Evolutionary conservation across 768 basidiomycete genomes (phyloP).

Genomic region (Agrocybe praecox): DNA sequence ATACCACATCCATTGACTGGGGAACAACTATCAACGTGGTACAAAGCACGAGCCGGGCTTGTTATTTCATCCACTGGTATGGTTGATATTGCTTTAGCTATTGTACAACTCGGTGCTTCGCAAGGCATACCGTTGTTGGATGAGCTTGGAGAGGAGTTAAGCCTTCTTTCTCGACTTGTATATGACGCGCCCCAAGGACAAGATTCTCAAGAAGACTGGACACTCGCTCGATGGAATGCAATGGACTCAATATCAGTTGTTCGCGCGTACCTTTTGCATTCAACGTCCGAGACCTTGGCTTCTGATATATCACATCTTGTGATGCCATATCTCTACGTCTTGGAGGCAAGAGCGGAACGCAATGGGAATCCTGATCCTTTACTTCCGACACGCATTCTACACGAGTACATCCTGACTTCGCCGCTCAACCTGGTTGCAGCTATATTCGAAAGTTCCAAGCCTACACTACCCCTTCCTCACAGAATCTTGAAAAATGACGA

Average conservation of each 20-base stretch:
- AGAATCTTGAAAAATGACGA: constrained; percentile 82
- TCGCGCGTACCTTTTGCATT: constrained; percentile 73
- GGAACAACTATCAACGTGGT: constrained; percentile 72
- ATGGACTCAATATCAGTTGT: constrained; percentile 71
- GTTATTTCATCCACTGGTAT: constrained; percentile 73
- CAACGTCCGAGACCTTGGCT: constrained; percentile 66
- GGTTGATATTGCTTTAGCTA: constrained; percentile 75
- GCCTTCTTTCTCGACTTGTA: constrained; percentile 81
- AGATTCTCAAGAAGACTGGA: constrained; percentile 65
- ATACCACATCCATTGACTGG: constrained; percentile 40
- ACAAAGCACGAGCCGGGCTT: constrained; percentile 60
- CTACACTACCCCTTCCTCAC: constrained; percentile 70
- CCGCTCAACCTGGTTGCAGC: constrained; percentile 70
- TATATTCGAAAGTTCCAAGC: constrained; percentile 91
- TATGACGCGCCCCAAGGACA: constrained; percentile 72
- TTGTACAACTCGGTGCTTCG: constrained; percentile 86
- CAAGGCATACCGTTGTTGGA: constrained; percentile 79
- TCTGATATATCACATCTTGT: constrained; percentile 76
- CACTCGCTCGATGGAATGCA: constrained; percentile 67
- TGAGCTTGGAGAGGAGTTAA: constrained; percentile 88
- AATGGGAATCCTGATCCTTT: constrained; percentile 67
- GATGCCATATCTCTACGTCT: constrained; percentile 90
- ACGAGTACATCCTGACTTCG: constrained; percentile 71
- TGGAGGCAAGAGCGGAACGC: constrained; percentile 88
- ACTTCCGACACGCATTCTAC: constrained; percentile 65